Conservation (phyloP, 2,329 filamentous ascomycete genomes). For the Cryphonectria nitschkei region DNA sequence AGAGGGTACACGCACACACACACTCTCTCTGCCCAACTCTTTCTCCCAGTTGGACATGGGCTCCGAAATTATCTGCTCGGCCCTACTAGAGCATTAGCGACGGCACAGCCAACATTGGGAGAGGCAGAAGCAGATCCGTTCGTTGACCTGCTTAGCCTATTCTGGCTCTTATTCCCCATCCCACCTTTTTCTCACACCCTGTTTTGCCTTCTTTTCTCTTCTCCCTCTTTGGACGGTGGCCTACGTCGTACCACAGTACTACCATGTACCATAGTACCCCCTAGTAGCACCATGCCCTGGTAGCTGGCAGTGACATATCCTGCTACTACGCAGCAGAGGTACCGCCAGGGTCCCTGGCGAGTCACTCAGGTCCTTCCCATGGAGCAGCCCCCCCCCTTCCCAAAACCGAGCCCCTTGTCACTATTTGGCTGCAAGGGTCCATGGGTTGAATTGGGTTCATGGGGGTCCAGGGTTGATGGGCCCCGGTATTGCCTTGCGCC, state of each 20-base stretch:
- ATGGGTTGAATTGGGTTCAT: conserved; percentile 4
- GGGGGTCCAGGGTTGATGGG: conserved; percentile 7
- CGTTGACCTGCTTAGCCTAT: conserved; percentile 1
- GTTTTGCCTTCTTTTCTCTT: not conserved
- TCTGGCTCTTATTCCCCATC: not conserved
- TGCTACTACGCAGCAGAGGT: not conserved
- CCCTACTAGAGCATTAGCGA: conserved; percentile 1
- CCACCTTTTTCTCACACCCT: not conserved
- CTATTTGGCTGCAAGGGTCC: conserved; percentile 12
- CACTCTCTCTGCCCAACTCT: not conserved
- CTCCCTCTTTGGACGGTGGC: not conserved
- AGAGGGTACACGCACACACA: not conserved
- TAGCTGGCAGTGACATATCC: not conserved
- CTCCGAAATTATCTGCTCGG: conserved; percentile 8
- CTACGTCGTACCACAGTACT: not conserved
- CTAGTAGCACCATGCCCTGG: not conserved
- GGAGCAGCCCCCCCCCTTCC: not conserved
- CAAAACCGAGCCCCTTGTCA: conserved; percentile 5
- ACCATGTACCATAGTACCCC: not conserved
- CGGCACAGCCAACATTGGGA: not conserved
- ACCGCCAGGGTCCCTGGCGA: not conserved
- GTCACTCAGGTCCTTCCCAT: conserved; percentile 1
- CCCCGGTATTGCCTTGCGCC: conserved; percentile 14
- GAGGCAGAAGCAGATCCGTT: conserved; percentile 4
- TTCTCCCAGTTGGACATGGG: conserved; percentile 1